These are phyloP conservation scores for Fulvia fulva DNA, from an alignment of 2,329 filamentous ascomycete genomes.

Conservation along the genomic window DNA sequence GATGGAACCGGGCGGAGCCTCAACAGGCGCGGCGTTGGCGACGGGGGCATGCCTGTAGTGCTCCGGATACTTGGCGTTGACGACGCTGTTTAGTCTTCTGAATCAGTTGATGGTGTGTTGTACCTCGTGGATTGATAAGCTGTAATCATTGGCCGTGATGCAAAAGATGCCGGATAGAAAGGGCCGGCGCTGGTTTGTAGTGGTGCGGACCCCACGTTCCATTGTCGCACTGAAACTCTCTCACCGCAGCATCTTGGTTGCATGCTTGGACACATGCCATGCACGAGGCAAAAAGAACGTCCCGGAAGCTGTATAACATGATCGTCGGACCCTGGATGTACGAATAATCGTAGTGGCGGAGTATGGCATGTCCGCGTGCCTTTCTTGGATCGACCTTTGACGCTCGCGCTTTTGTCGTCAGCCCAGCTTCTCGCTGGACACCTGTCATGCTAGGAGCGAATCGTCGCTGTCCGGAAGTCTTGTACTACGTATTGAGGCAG, in stretches of 20 bases:
- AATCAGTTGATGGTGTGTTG: neutral
- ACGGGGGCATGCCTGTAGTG: neutral
- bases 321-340: neutral
- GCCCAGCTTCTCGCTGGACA: neutral
- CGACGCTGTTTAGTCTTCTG: neutral
- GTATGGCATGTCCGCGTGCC: neutral
- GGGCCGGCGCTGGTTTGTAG: neutral
- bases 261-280: neutral
- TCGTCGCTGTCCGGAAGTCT: neutral
- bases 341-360: neutral
- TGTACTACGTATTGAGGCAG: neutral
- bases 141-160: constrained; percentile 1
- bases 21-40: neutral
- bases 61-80: neutral
- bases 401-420: neutral
- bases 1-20: neutral
- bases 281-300: neutral
- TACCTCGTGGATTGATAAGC: neutral
- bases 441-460: neutral
- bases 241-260: neutral
- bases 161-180: neutral
- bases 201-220: constrained; percentile 1
- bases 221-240: neutral
- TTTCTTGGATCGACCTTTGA: neutral
- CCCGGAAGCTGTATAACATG: neutral